Percentiles rank a stretch among this genome's conserved stretches.
phyloP scores from a whole-genome alignment of 2,329 filamentous ascomycete genomes.

The Paecilomyces sp. region DNA sequence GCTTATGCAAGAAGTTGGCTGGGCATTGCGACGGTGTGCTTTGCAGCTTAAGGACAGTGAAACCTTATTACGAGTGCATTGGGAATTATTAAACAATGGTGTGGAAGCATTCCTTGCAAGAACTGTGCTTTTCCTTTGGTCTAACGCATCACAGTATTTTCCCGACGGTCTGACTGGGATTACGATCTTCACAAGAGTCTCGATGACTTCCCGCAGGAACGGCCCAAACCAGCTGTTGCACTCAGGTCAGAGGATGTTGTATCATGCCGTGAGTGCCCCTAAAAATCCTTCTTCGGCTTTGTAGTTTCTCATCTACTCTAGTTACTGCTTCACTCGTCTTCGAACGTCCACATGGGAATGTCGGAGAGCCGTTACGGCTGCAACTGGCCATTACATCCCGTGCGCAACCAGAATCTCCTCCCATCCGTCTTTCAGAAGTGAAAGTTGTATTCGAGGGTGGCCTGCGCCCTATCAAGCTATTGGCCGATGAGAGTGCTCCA shows the following conservation, averaged over 20 bases:
- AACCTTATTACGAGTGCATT: constrained; percentile 47
- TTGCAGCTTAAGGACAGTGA: constrained; percentile 37
- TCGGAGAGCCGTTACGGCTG: constrained; percentile 51
- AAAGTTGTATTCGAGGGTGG: constrained; percentile 48
- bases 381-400: constrained; percentile 48
- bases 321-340: constrained; percentile 49
- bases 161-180: constrained; percentile 23
- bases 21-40: constrained; percentile 49
- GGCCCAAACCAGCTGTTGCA: constrained; percentile 39
- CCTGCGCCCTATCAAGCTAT: constrained; percentile 36
- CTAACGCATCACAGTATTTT: constrained; percentile 23
- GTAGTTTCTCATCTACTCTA: constrained; percentile 12
- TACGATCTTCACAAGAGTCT: constrained; percentile 45
- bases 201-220: constrained; percentile 26
- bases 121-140: constrained; percentile 4
- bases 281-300: background rate
- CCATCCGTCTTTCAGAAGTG: constrained; percentile 43
- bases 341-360: constrained; percentile 48
- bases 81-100: constrained; percentile 46
- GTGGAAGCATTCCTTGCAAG: constrained; percentile 7
- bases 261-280: constrained; percentile 37
- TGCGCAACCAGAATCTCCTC: constrained; percentile 37
- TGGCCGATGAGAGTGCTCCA: constrained; percentile 21
- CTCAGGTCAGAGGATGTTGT: constrained; percentile 42
- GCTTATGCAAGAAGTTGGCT: constrained; percentile 48